Evolutionary conservation across 305 asterid genomes (phyloP), one percentile per base, ranked within the genome.

Genomic region (Andrographis paniculata): DNA sequence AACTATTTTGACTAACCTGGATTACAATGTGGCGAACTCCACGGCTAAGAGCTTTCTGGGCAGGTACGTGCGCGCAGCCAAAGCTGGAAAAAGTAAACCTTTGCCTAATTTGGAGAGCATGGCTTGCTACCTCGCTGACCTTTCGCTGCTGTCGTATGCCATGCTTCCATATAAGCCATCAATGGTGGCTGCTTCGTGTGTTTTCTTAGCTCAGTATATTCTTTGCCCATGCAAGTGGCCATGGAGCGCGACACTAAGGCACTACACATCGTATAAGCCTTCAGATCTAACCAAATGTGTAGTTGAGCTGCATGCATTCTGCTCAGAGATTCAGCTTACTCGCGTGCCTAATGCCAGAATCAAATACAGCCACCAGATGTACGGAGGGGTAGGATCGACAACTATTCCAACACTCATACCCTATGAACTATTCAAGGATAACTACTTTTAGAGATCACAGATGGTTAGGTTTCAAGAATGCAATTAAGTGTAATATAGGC

Each of bases 11-110:
- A 71, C 59, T 47, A 71, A 60, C 72, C 50, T 74, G 52, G 66
- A 71, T 53, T 77, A 73, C 39, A 76, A 77, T 41, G 60, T 77
- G 82, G 63, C 82, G 39, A 70, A 68, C 40, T 76, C 82, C 15
- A 77, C 79, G 20, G 19, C 65, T 14, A 62, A 65, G 53, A 71
- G 72, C 37, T 77, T 74, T 14, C 33, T 74, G 56, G 70, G 71
- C 67, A 63, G 79, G 61, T 77, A 70, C 49, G 72, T 77, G 33
- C 74, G 76, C 7, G 81, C 72, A 16, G 81, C 77, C 35, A 76
- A 74, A 56, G 77, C 72, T 2, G 61, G 65, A 22, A 63, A 58
- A 20, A 73, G 60, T 68, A 67, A 28, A 35, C 67, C 56, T 39
- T 55, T 70, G 14, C 45, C 62, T 58, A 68, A 67, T 42, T 58